phyloP scores from a whole-genome alignment of 176 grass and related monocot species.

The Dendrocalamus sinicus region DNA sequence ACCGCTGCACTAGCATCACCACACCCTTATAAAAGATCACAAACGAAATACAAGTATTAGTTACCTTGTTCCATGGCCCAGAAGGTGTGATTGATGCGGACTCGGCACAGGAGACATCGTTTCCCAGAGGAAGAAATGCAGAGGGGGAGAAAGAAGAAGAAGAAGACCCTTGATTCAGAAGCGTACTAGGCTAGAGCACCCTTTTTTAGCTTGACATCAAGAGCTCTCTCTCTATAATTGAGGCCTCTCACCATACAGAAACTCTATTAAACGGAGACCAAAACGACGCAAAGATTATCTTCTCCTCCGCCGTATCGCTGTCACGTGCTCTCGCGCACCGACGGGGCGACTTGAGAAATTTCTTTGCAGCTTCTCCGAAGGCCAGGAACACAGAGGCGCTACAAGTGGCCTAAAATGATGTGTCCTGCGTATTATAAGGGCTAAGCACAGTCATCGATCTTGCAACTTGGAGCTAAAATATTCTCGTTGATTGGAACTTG shows the following conservation, averaged over 20 bases:
- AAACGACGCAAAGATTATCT: conserved; percentile 58
- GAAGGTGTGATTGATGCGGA: conserved; percentile 42
- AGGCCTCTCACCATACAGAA: conserved; percentile 37
- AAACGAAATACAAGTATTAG: neutral
- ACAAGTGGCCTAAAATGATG: conserved; percentile 52
- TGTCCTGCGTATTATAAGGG: conserved; percentile 34
- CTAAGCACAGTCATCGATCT: conserved; percentile 47
- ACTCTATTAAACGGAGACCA: conserved; percentile 30
- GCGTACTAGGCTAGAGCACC: conserved; percentile 39
- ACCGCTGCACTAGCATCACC: neutral
- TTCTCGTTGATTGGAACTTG: conserved; percentile 28
- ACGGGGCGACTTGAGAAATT: conserved; percentile 55
- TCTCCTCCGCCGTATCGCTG: conserved; percentile 54
- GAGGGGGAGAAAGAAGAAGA: neutral
- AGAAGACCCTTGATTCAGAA: conserved; percentile 40
- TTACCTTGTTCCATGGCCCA: conserved; percentile 53
- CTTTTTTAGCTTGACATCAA: conserved; percentile 48
- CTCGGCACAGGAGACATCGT: conserved; percentile 61
- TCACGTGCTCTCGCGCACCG: conserved; percentile 67
- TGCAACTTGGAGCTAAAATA: conserved; percentile 45
- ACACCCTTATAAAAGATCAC: neutral
- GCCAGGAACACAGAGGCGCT: neutral
- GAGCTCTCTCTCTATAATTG: conserved; percentile 29
- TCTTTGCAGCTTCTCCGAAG: conserved; percentile 40
- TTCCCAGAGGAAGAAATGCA: conserved; percentile 14